Percentiles rank a stretch among this genome's conserved stretches.
Evolutionary conservation across 2,329 filamentous ascomycete genomes (phyloP).

Genomic region (Phialophora expanda): DNA sequence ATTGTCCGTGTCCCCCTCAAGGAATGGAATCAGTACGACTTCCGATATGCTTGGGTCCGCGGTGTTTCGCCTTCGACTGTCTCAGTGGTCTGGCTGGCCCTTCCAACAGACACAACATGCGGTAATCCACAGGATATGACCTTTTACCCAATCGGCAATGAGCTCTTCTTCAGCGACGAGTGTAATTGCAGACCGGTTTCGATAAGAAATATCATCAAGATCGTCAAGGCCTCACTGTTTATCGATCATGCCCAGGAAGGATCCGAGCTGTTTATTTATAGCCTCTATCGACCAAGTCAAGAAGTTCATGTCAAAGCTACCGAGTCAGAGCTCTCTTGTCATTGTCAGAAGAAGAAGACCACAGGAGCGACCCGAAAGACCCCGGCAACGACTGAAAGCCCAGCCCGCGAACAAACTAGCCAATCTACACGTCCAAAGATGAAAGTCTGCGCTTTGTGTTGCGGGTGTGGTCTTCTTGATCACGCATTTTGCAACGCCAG

Average conservation of each 20-base stretch:
- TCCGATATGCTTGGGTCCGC: slow-evolving; percentile 76
- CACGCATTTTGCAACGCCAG: slow-evolving; percentile 67
- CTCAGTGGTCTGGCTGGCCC: slow-evolving; percentile 75
- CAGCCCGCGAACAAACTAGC: background rate
- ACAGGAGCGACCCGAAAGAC: background rate
- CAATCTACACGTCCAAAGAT: background rate
- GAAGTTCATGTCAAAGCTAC: slow-evolving; percentile 54
- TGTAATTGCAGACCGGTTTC: slow-evolving; percentile 68
- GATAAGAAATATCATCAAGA: slow-evolving; percentile 63
- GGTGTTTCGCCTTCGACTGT: slow-evolving; percentile 50
- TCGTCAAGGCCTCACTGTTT: slow-evolving; percentile 61
- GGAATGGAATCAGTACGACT: slow-evolving; percentile 52
- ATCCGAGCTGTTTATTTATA: slow-evolving; percentile 69
- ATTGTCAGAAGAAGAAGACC: background rate
- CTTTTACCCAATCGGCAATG: slow-evolving; percentile 70
- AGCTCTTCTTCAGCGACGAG: slow-evolving; percentile 77
- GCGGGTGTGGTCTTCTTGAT: slow-evolving; percentile 78
- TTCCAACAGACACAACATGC: slow-evolving; percentile 72
- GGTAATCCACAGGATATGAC: slow-evolving; percentile 57
- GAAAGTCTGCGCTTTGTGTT: slow-evolving; percentile 70
- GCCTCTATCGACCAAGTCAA: slow-evolving; percentile 68
- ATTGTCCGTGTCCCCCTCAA: slow-evolving; percentile 52
- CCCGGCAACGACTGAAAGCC: background rate
- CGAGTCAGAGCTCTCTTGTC: background rate
- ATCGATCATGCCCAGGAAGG: slow-evolving; percentile 43